Conservation (phyloP, 1,284 basidiomycete genomes). For the Trichosporon coremiiforme region DNA sequence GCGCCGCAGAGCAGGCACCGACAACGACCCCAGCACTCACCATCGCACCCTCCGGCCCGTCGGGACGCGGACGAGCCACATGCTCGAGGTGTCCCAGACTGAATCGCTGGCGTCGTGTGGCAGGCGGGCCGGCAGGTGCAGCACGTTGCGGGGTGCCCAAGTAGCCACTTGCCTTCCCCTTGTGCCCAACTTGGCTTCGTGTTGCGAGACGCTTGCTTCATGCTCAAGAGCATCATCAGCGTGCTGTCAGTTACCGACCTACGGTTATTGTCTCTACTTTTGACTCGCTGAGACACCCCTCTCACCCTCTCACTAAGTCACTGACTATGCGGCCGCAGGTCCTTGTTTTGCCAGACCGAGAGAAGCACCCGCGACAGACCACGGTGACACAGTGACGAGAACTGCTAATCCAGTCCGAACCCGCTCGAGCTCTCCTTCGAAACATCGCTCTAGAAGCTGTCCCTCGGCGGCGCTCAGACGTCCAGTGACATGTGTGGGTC, state of each 20-base stretch:
- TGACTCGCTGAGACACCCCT: background rate
- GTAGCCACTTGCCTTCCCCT: no score
- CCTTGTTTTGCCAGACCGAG: background rate
- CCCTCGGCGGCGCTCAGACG: no score
- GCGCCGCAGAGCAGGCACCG: background rate
- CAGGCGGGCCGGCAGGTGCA: no score
- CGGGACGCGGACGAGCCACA: background rate
- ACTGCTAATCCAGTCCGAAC: background rate
- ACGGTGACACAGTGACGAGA: background rate
- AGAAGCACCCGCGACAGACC: background rate
- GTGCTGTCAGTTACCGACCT: background rate
- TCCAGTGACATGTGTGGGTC: background rate
- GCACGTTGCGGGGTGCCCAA: no score
- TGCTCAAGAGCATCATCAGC: background rate
- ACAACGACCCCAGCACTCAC: background rate
- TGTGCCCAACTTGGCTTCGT: background rate
- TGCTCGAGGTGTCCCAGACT: no score
- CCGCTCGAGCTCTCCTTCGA: no score
- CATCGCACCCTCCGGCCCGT: background rate
- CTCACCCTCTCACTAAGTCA: no score
- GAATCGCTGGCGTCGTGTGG: no score
- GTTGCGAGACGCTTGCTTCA: conserved; percentile 2
- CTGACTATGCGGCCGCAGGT: no score
- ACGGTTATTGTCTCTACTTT: background rate
- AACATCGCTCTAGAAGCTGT: background rate